These are phyloP conservation scores for Wickerhamiella domercqiae DNA, from an alignment of 805 yeast species.

Conservation along the genomic window DNA sequence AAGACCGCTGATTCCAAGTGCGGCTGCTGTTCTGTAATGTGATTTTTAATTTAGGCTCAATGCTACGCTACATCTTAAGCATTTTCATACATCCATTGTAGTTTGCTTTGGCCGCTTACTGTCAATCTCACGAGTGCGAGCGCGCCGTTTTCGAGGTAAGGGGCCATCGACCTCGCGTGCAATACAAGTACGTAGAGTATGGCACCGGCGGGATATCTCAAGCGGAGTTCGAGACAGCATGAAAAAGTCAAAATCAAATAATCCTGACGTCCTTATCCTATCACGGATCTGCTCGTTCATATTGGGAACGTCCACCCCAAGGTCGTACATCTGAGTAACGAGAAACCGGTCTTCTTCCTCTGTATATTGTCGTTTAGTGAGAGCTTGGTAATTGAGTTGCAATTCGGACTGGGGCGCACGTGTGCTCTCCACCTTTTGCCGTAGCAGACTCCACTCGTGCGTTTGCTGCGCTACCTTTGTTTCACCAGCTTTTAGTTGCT, in stretches of 20 bases:
- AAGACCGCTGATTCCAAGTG: no score
- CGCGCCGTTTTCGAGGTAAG: constrained; percentile 18
- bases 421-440: constrained; percentile 56
- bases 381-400: constrained; percentile 54
- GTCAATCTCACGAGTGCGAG: neutral
- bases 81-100: no score
- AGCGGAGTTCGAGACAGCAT: constrained; percentile 61
- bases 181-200: constrained; percentile 59
- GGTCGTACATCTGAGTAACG: constrained; percentile 55
- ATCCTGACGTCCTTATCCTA: constrained; percentile 50
- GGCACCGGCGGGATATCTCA: constrained; percentile 72
- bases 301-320: constrained; percentile 66
- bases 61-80: no score
- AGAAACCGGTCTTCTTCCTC: constrained; percentile 85
- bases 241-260: constrained; percentile 77
- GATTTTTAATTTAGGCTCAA: no score
- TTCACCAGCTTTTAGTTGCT: constrained; percentile 79
- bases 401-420: constrained; percentile 65
- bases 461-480: constrained; percentile 49
- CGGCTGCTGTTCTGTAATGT: no score
- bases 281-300: constrained; percentile 62
- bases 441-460: constrained; percentile 62
- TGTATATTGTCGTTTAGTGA: constrained; percentile 54
- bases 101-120: neutral
- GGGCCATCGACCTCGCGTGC: constrained; percentile 48